Base-by-base conservation (phyloP, 2,329 filamentous ascomycete species). In the Aspergillus latus region DNA sequence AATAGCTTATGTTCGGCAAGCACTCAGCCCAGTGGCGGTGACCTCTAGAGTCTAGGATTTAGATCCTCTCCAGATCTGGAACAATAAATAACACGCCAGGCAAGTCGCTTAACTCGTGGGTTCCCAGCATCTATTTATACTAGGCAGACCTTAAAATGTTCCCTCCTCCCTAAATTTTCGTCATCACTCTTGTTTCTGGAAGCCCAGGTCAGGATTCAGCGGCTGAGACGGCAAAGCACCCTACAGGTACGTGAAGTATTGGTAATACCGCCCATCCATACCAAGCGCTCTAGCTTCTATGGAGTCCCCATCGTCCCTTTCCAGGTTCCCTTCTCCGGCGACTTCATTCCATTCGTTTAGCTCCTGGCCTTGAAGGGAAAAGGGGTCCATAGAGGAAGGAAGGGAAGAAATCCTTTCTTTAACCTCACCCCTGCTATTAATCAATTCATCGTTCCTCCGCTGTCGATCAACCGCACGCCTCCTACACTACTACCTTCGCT, bases 401-500 rank as follows among this genome's bases (percentile, higher is more conserved):
- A 42, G 49, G 5, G n/a, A 29, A 59, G 28, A 52, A 52, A 36
- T 46, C 42, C 42, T 47, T 45, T 47, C 48, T 53, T 53, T 42
- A 59, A 49, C 21, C 37, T 52, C 21, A 52, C 40, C 43, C 29
- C 32, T 57, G 37, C 54, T 49, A 48, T 28, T 21, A 49, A 43
- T 45, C 26, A 37, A 49, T 57, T 42, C 26, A 47, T 54, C 58
- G 46, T 54, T 59, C 53, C 58, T 60, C 58, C 57, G 49, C 58
- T 56, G 62, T 60, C 60, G 58, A 63, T 64, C 61, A 59, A 60
- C 57, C 54, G 57, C 57, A 44, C 56, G 54, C 63, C 54, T 62
- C 60, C 60, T 39, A 30, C 46, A 13, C 15, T 13, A 13, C 57
- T 54, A 57, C 53, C 46, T 61, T 48, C 42, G 51, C 58, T 42